Percentiles rank a stretch among this genome's conserved stretches.
These are phyloP conservation scores for Hydnomerulius pinastri DNA, from an alignment of 768 basidiomycete species.

Conservation along the genomic window DNA sequence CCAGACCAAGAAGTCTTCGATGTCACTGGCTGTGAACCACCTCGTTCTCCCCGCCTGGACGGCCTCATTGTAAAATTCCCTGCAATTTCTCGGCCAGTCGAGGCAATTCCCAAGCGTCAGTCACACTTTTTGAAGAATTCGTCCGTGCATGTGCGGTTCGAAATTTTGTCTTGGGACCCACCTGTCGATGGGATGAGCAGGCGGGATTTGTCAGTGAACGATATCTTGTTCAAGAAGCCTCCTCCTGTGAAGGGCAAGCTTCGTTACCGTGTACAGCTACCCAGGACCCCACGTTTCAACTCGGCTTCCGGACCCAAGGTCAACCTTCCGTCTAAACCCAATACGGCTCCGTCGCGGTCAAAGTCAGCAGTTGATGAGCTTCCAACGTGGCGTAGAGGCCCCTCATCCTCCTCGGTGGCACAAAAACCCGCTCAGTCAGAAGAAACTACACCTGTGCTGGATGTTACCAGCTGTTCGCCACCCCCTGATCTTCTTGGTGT, in stretches of 20 bases:
- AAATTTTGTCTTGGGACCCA: conserved; percentile 72
- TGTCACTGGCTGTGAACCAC: conserved; percentile 50
- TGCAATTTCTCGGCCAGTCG: conserved; percentile 39
- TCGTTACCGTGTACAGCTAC: conserved; percentile 40
- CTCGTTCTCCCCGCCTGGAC: conserved; percentile 46
- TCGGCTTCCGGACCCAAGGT: conserved; percentile 34
- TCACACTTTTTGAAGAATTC: conserved; percentile 43
- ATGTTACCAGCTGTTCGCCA: conserved; percentile 68
- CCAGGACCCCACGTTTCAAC: conserved; percentile 18
- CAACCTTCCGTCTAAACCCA: conserved; percentile 37
- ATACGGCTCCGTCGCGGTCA: conserved; percentile 24
- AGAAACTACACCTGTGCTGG: conserved; percentile 32
- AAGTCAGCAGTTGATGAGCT: conserved; percentile 36
- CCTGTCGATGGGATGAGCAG: conserved; percentile 65
- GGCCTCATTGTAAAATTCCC: conserved; percentile 52
- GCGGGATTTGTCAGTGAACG: conserved; percentile 63
- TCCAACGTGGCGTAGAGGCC: conserved; percentile 42
- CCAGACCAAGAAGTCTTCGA: conserved; percentile 46
- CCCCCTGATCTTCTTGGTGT: conserved; percentile 47
- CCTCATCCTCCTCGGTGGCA: conserved; percentile 15
- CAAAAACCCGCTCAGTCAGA: conserved; percentile 8
- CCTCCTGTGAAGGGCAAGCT: conserved; percentile 31
- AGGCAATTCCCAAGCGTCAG: conserved; percentile 51
- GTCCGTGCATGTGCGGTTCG: conserved; percentile 49
- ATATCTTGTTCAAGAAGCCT: conserved; percentile 59